Base-by-base conservation (phyloP, 2,329 filamentous ascomycete species). In the Sarocladium brachiariae region DNA sequence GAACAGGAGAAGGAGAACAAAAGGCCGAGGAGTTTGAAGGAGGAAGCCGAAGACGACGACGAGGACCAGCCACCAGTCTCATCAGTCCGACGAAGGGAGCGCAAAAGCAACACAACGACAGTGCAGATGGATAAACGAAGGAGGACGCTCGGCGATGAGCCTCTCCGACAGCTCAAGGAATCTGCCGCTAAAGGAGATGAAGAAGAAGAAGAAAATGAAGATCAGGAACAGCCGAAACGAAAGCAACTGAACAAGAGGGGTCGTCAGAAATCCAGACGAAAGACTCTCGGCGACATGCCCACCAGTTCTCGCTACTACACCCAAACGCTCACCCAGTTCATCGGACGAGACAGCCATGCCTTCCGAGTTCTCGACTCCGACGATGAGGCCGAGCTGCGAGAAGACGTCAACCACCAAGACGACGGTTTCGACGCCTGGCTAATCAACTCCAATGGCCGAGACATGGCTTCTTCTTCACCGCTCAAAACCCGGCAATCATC, bases 321-420 rank as follows among this genome's bases (percentile, higher is more conserved):
- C 13, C 70, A 72, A 52, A 72, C 70, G 2, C 55, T 72, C 50
- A 72, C 70, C 13, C 70, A 72, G 50, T 63, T 71, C 23, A 53
- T 69, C 11, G 59, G 59, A 2, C 57, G 57, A 5, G 57, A 59
- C 7, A 48, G 58, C 27, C 14, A 21, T 5, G n/a, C 33, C 9
- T 57, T 58, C 18, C 27, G 8, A 6, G 61, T 73, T 43, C 61
- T 63, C 24, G 68, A 71, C 47, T 72, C 69, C 5, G 69, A 71
- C 27, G 70, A 70, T 8, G 67, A 71, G 16, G 57, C 59, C 2
- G 3, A 56, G 57, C 1, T 55, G 56, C 24, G 45, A 43, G 7
- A 7, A 13, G 27, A 30, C 13, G 27, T 13, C 19, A 50, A 52
- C 35, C 35, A 53, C 19, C 19, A 52, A 19, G 55, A 60, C n/a